Conservation (phyloP, 495 filamentous ascomycete genomes). For the Penicillium silybi region DNA sequence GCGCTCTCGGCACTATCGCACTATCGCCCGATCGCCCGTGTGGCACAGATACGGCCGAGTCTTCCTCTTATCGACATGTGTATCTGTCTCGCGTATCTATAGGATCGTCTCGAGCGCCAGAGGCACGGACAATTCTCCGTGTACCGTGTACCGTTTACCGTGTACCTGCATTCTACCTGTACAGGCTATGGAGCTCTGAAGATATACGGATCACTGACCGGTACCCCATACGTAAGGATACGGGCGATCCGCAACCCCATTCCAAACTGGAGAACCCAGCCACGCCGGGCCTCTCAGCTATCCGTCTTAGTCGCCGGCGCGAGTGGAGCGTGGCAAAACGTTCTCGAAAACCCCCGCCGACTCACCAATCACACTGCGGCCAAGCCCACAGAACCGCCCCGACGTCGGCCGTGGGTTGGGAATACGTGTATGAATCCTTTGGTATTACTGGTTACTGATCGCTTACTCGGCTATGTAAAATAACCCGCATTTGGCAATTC, state of each 20-base stretch:
- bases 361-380: conserved; percentile 9
- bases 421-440: neutral
- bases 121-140: neutral
- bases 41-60: neutral
- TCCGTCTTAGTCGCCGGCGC: conserved; percentile 9
- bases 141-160: neutral
- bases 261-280: conserved; percentile 12
- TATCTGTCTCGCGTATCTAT: neutral
- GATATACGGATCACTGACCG: neutral
- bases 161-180: conserved; percentile 1
- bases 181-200: neutral
- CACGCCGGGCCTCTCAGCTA: conserved; percentile 13
- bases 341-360: conserved; percentile 29
- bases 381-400: conserved; percentile 21
- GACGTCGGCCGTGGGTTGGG: conserved; percentile 29
- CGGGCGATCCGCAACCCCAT: conserved; percentile 11
- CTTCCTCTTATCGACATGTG: neutral
- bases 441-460: no score
- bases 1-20: neutral
- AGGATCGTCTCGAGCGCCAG: neutral
- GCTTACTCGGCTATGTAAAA: conserved; percentile 11
- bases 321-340: conserved; percentile 38
- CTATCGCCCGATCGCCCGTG: neutral
- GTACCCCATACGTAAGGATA: conserved; percentile 3
- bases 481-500: neutral